Percentiles rank a stretch among this genome's conserved stretches.
Evolutionary conservation across 2,329 filamentous ascomycete genomes (phyloP).

Genomic region (Tolypocladium sp.): DNA sequence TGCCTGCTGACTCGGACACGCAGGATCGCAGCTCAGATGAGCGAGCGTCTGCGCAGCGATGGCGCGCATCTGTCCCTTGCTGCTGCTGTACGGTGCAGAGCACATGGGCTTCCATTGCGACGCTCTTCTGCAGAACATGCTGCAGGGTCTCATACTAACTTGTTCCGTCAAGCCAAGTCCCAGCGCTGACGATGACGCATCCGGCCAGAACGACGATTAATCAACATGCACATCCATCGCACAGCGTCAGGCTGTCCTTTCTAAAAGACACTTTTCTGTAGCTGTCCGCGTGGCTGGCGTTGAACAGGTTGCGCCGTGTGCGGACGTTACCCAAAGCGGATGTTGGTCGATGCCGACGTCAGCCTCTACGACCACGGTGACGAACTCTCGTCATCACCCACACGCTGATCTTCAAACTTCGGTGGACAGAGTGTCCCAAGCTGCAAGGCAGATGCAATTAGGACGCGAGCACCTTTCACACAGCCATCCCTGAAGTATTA

Average conservation of each 20-base stretch:
- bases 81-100: neutral
- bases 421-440: neutral
- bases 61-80: neutral
- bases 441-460: neutral
- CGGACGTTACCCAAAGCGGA: neutral
- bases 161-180: neutral
- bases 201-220: neutral
- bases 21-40: neutral
- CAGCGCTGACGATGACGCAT: neutral
- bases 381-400: neutral
- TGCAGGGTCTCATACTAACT: neutral
- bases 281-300: neutral
- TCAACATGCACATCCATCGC: neutral
- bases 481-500: neutral
- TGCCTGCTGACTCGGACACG: neutral
- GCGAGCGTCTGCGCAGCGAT: too few relatives aligned
- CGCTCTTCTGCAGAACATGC: neutral
- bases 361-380: neutral
- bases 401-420: neutral
- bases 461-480: neutral
- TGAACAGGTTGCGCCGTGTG: neutral
- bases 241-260: neutral
- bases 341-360: neutral
- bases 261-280: neutral
- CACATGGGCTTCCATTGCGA: neutral